Evolutionary conservation across 768 basidiomycete genomes (phyloP), one percentile per base, ranked within the genome.

Genomic region (Termitomyces sp.): DNA sequence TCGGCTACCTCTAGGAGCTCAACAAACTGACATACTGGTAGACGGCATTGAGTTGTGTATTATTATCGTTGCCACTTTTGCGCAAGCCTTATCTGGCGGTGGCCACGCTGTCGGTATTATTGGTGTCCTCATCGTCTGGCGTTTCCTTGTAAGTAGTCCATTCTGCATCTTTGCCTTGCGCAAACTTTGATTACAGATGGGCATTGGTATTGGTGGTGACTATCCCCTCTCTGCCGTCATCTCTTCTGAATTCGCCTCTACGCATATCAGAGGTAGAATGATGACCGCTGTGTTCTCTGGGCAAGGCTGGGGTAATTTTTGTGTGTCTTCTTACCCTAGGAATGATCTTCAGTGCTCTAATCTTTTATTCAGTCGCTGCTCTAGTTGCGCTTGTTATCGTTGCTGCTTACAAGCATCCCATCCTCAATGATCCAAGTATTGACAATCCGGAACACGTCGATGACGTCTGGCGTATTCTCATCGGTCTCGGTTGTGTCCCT

Each of bases 181-280:
- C 58, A 48, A 50, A 65, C 30, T 3, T 23, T 18, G 12, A 30
- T 36, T 0, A 5, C 49, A 83, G 86, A 85, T 85, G 82, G 91
- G 91, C 0, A 70, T 93, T 4, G 93, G 93, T 7, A 90, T 95
- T n/a, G 93, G 93, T 4, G 93, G 93, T n/a, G 93, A 95, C 65
- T 95, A 95, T 69, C 93, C 93, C 6, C 70, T 95, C 0, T 85
- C 82, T 53, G 89, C 93, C 16, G 87, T 93, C 66, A 95, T 95
- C 67, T 86, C 93, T 3, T 93, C 90, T 35, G 93, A 96, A 68
- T 96, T 95, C 65, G 88, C 93, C 0, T 79, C 90, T 0, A 88
- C 86, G 13, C 81, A 81, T 46, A 84, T 78, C 48, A 83, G 93
- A 63, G 93, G 93, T 46, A 80, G 92, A 28, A 84, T 96, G 72